Percentiles rank a stretch among this genome's conserved stretches.
phyloP scores from a whole-genome alignment of 192 early-diverging fungal genomes.

The Linnemannia elongata region DNA sequence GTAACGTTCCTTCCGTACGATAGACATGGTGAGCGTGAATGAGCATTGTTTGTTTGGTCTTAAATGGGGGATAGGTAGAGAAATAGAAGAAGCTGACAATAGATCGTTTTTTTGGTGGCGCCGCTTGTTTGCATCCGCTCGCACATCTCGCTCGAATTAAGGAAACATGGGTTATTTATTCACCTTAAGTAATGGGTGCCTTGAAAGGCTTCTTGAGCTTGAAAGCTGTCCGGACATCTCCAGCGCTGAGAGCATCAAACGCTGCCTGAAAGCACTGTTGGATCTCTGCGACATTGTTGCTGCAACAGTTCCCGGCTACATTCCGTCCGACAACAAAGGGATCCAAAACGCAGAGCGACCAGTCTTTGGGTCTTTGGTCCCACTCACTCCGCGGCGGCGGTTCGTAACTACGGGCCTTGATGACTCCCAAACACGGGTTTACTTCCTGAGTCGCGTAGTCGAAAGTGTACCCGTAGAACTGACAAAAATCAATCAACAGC shows the following conservation, averaged over 20 bases:
- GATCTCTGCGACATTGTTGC: neutral
- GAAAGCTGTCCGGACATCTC: neutral
- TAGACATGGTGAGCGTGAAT: too few relatives aligned
- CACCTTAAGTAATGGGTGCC: too few relatives aligned
- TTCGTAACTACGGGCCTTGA: neutral
- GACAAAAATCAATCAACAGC: neutral
- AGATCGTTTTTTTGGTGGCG: too few relatives aligned
- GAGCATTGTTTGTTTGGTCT: too few relatives aligned
- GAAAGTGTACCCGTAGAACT: neutral
- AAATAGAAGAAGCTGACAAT: too few relatives aligned
- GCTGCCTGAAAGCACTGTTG: neutral
- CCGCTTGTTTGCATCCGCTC: too few relatives aligned
- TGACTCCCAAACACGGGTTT: neutral
- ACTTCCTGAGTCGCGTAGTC: neutral
- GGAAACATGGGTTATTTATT: too few relatives aligned
- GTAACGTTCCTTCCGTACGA: too few relatives aligned
- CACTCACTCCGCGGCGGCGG: neutral
- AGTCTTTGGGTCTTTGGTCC: neutral
- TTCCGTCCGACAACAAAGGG: neutral
- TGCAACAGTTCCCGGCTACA: neutral
- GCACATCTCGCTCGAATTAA: too few relatives aligned
- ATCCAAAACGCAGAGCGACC: neutral
- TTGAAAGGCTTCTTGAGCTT: neutral
- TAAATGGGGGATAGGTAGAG: too few relatives aligned
- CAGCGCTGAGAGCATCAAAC: neutral